phyloP scores from a whole-genome alignment of 805 yeast species.

The Cyberlindnera nakhonratchasimensis region DNA sequence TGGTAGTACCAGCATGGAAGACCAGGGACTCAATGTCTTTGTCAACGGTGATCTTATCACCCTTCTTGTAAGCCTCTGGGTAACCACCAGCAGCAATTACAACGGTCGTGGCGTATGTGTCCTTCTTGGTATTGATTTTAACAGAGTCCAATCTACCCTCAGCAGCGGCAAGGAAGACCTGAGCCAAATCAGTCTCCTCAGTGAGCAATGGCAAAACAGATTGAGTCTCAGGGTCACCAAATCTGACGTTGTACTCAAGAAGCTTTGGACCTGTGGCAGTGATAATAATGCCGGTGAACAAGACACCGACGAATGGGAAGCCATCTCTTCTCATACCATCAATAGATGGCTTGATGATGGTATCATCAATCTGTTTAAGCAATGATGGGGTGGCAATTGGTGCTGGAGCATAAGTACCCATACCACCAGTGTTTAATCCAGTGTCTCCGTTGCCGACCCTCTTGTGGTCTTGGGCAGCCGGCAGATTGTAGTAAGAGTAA shows the following conservation, averaged over 20 bases:
- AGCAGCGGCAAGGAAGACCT: constrained; percentile 88
- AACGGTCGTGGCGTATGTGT: constrained; percentile 81
- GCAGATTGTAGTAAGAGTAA: constrained; percentile 82
- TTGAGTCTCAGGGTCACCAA: constrained; percentile 99
- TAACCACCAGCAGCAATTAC: constrained; percentile 97
- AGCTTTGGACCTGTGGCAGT: constrained; percentile 90
- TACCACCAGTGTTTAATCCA: constrained; percentile 98
- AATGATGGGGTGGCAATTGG: constrained; percentile 85
- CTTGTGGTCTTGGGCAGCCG: constrained; percentile 98
- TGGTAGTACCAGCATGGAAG: constrained; percentile 94
- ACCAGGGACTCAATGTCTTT: constrained; percentile 55
- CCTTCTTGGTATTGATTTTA: constrained; percentile 46
- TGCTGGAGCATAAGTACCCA: constrained; percentile 99
- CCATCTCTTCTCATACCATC: constrained; percentile 96
- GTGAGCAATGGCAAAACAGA: constrained; percentile 86
- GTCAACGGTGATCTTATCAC: constrained; percentile 72
- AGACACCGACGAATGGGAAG: constrained; percentile 90
- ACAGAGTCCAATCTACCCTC: constrained; percentile 92
- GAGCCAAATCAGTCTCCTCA: constrained; percentile 86
- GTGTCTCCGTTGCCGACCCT: constrained; percentile 89
- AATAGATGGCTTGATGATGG: constrained; percentile 85
- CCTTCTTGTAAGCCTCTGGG: constrained; percentile 83
- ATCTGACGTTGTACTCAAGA: constrained; percentile 94
- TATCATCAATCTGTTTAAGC: constrained; percentile 62
- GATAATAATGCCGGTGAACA: constrained; percentile 93